Evolutionary conservation across 2,329 filamentous ascomycete genomes (phyloP).

Genomic region (Dothiorella sarmentorum): DNA sequence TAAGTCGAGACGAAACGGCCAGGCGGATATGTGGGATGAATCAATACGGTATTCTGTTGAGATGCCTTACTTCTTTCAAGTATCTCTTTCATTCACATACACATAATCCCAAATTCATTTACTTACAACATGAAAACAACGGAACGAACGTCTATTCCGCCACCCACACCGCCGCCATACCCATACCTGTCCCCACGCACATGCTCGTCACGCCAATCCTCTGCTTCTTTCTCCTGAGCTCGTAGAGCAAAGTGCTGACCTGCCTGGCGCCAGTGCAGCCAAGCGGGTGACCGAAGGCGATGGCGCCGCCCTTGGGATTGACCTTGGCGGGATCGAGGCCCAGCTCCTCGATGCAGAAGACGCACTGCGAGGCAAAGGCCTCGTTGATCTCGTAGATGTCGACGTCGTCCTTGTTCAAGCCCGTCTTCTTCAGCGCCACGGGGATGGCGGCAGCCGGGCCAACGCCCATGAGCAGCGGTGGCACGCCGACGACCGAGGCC

Average conservation of each 20-base stretch:
- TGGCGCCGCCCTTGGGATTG: constrained; percentile 95
- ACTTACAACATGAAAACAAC: not conserved
- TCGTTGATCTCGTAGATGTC: constrained; percentile 99
- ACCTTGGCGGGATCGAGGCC: constrained; percentile 80
- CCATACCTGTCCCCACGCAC: constrained; percentile 97
- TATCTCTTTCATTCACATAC: not conserved
- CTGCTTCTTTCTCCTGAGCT: constrained; percentile 78
- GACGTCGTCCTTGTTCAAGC: constrained; percentile 77
- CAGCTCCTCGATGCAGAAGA: constrained; percentile 90
- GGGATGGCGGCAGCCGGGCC: constrained; percentile 96
- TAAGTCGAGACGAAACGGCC: no score
- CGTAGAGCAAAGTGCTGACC: constrained; percentile 86
- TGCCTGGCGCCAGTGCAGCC: constrained; percentile 93
- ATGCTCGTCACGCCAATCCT: constrained; percentile 90
- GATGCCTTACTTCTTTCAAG: not conserved
- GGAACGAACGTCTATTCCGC: constrained; percentile 63
- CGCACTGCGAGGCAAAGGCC: constrained; percentile 91
- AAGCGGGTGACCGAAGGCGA: constrained; percentile 92
- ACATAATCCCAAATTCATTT: not conserved
- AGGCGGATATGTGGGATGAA: no score
- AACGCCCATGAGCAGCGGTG: constrained; percentile 91
- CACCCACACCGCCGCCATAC: constrained; percentile 95
- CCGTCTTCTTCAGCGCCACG: constrained; percentile 81
- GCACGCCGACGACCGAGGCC: constrained; percentile 81
- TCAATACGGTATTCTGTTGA: no score